Base-by-base conservation (phyloP, 352 stramenopile species). In the Phytophthora pseudosyringae region DNA sequence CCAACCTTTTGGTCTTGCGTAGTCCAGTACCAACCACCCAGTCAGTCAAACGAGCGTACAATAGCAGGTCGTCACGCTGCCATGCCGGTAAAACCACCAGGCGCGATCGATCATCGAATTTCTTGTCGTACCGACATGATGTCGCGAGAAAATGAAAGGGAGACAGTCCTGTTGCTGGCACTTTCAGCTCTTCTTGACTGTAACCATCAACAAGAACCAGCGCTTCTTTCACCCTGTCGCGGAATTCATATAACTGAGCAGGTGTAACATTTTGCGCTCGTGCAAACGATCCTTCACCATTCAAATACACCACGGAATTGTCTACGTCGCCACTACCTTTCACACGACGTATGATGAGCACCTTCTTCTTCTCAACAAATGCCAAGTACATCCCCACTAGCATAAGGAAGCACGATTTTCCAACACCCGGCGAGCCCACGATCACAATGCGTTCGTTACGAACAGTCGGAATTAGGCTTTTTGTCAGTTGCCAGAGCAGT, bases 401-500 rank as follows among this genome's bases (percentile, higher is more conserved):
- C 55, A 71, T 71, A 15, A 61, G 63, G 61, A 66, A 66, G 33
- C 55, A 70, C 12, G 55, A 66, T 33, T 71, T 66, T 28, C 63
- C 63, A n/a, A 71, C 63, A 43, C 54, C 63, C 13, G 48, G 48
- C 31, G 63, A 71, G 45, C 60, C 51, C 3, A 69, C 13, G n/a
- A 69, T 63, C 53, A 69, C 60, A 53, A 63, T 39, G 44, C 51
- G 35, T 26, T 43, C 38, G 31, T 56, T 45, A 4, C 5, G 4
- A 25, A 38, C 13, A 29, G 35, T 5, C 5, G 29, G 49, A 44
- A 55, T 5, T 16, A 67, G n/a, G 32, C 39, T 56, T 36, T 57
- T 52, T 16, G 62, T 55, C 41, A 60, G 18, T 15, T 38, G 12
- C 40, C 48, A 66, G 13, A 66, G 59, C 39, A 66, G 15, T 48